A percentile compares a stretch with the other conserved stretches of the same genome.
Conservation (phyloP, 805 yeast species). For the Monosporozyma siamensis region DNA sequence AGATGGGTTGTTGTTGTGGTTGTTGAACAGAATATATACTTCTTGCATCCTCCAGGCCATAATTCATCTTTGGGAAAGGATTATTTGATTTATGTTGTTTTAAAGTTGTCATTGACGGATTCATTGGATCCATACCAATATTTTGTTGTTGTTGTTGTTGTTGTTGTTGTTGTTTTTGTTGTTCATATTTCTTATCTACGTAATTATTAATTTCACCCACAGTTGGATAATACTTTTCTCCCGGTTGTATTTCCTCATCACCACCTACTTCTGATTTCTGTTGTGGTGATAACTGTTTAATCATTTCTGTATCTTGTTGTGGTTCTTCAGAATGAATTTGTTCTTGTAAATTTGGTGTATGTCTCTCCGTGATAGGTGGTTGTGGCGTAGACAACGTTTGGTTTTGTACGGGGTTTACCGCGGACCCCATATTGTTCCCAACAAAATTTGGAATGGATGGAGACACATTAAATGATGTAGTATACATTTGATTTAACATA, state of each 20-base stretch:
- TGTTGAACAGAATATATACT: neutral
- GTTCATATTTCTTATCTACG: neutral
- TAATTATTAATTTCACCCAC: slow-evolving; percentile 13
- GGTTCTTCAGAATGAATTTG: neutral
- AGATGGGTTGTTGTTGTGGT: slow-evolving; percentile 4
- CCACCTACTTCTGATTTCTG: too few relatives aligned
- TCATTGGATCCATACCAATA: neutral
- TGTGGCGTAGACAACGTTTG: neutral
- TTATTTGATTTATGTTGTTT: slow-evolving; percentile 29
- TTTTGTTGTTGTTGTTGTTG: neutral
- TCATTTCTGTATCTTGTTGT: too few relatives aligned
- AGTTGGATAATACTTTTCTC: slow-evolving; percentile 16
- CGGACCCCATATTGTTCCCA: neutral
- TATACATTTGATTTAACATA: slow-evolving; percentile 20
- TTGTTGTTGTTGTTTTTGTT: slow-evolving; percentile 4
- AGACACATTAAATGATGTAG: slow-evolving; percentile 24
- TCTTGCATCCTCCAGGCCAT: neutral
- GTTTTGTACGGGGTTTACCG: too few relatives aligned
- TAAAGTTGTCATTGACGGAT: neutral
- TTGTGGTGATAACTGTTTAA: too few relatives aligned
- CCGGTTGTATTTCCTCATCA: neutral
- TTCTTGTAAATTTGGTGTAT: slow-evolving; percentile 2
- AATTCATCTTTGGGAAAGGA: slow-evolving; percentile 28
- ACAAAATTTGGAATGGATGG: slow-evolving; percentile 20
- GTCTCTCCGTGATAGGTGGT: neutral